Base-by-base conservation (phyloP, 495 filamentous ascomycete genomes). In the Jackrogersella multiformis region DNA sequence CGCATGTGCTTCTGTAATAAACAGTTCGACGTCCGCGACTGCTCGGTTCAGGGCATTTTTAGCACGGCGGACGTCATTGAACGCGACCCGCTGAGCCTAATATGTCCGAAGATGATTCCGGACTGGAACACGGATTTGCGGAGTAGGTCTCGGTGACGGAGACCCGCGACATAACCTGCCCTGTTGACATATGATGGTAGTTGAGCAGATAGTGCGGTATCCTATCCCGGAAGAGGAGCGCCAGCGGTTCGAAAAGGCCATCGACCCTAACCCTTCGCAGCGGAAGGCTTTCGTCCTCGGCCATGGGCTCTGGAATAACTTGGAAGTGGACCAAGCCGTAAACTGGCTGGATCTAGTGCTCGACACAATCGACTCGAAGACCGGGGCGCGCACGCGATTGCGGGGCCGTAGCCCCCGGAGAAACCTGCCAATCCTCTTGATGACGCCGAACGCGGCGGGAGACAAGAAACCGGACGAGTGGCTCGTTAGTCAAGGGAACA, bases 371-470 rank as follows among this genome's bases (percentile, higher is more conserved):
- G 39, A 76, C 52, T 56, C 61, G 39, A 68, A 60, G 51, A 61
- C 65, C 5, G 42, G 62, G 71, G 42, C 58, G 44, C 56, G 66
- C 35, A 39, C 52, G 58, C 61, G 64, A 59, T 46, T 70, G 5
- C 60, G 60, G 39, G 64, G 61, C 61, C 45, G 38, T 26, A 49
- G 56, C 18, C 58, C 28, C 8, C 63, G 35, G 20, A 52, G 41
- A 0, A 75, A 80, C 48, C 73, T 75, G 64, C 78, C 80, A 38
- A 68, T 81, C 23, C 77, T 85, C 16, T 75, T 85, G 42, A 26
- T 85, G 42, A 85, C 82, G 4, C 82, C 82, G 10, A 84, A 84
- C 68, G 82, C 81, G 32, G 77, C 81, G 18, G 82, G 82, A n/a
- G 79, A 78, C 51, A 78, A 80, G 66, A 85, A 85, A 66, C 81